Evolutionary conservation across 108 stramenopile species (phyloP).

Genomic region (Fragilaria radians): DNA sequence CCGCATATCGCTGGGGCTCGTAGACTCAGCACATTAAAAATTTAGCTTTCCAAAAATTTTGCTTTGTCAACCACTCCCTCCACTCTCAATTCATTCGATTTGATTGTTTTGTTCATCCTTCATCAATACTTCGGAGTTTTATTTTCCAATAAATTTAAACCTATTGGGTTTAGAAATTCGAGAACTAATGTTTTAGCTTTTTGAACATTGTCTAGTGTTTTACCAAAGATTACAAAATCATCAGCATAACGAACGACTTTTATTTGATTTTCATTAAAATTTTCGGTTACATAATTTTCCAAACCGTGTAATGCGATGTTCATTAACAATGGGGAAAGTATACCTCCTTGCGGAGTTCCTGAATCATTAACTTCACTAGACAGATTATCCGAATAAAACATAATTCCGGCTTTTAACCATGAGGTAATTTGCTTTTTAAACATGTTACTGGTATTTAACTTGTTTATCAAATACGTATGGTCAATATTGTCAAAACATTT

Average conservation of each 20-base stretch:
- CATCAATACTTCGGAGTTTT: too few relatives aligned
- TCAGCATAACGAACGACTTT: conserved; percentile 3
- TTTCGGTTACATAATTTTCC: background rate
- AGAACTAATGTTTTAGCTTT: background rate
- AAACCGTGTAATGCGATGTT: conserved; percentile 2
- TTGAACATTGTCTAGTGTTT: background rate
- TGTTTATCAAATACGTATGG: background rate
- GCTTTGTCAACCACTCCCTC: too few relatives aligned
- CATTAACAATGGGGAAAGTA: background rate
- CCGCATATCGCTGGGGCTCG: conserved; percentile 1
- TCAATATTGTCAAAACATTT: background rate
- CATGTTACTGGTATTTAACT: background rate
- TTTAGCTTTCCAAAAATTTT: too few relatives aligned
- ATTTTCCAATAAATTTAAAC: background rate
- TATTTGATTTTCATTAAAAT: background rate
- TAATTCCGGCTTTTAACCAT: conserved; percentile 2
- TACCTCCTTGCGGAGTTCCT: conserved; percentile 1
- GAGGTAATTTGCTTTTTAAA: background rate
- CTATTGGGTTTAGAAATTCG: background rate
- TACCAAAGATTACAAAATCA: background rate
- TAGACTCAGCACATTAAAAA: background rate
- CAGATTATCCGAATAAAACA: background rate
- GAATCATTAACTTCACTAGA: background rate
- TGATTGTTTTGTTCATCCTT: too few relatives aligned
- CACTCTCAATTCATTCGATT: too few relatives aligned